Base-by-base conservation (phyloP, 345 rosid species). In the Brassica nigra region DNA sequence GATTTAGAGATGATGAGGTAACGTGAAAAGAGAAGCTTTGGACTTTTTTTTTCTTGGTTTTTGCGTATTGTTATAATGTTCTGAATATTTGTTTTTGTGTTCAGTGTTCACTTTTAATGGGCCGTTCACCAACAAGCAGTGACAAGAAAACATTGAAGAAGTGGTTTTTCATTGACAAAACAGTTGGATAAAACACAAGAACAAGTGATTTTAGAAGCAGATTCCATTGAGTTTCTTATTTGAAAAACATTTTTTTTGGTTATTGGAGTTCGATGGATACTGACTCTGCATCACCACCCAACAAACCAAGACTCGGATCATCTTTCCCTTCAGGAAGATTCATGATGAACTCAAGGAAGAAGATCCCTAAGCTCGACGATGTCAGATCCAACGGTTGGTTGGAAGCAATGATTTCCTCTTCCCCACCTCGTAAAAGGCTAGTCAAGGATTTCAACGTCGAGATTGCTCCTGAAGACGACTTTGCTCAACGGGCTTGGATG, bases 361-460 rank as follows among this genome's bases (percentile, higher is more conserved):
- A 90, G 83, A 85, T 88, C 10, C 86, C 85, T 30, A 89, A 87
- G 81, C 80, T 90, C 0, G 97, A 95, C 74, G 99, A 95, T 83
- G 99, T 95, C 81, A 75, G 86, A 61, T 91, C 92, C 10, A 92
- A 90, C 63, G 98, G 95, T 12, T 95, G 98, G 97, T 86, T 95
- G 11, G 97, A 95, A 66, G 94, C 97, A 62, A 95, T 95, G 99
- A 91, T 84, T 76, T 90, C 99, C 3, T 95, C 99, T 3, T 95
- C 98, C 12, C 99, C 99, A 69, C 95, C 99, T 52, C 93, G 90
- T 14, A 95, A 95, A 80, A 92, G 85, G 85, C 78, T 86, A 6
- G 73, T 85, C 31, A 90, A 86, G 84, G 90, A 86, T 80, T 85
- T 86, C 59, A 86, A 31, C 65, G 39, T 84, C 4, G 97, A 89